Evolutionary conservation across 2,329 filamentous ascomycete species (phyloP), one percentile per base, ranked within the genome.

Genomic region (Thelonectria rubi): DNA sequence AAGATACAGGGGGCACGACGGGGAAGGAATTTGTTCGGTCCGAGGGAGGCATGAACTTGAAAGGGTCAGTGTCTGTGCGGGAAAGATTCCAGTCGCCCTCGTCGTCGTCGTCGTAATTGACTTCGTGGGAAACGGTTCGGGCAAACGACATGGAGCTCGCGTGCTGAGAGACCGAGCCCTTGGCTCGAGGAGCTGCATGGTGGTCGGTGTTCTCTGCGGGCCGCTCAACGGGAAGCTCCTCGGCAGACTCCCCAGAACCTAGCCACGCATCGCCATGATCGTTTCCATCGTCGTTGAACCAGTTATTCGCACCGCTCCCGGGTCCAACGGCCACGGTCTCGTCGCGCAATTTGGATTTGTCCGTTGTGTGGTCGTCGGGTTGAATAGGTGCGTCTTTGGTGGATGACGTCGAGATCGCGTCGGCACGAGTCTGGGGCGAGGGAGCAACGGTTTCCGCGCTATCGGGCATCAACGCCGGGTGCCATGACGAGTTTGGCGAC

Each of bases 21-120:
- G 88, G 87, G 63, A 90, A 90, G 0, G 87, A 89, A 70, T 90
- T 90, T 42, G 86, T 85, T 69, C 85, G 80, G 56, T 87, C 82
- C 51, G 76, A 82, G 3, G 82, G 78, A 9, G 84, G 77, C 84
- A 89, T 86, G 65, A 86, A 85, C 62, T 83, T 84, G 75, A 87
- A 88, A 3, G 83, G 83, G 58, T 89, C 85, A 2, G 82, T 82
- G 54, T 85, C 80, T 30, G 80, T 79, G 56, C 81, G 81, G 12
- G 81, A 77, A 1, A 86, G 69, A 51, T 76, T 83, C 83, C 84
- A 88, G 63, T 88, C 86, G n/a, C 76, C 72, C 20, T 88, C 86
- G 18, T 88, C 86, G 20, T 87, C 86, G 45, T 82, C 82, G 58
- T 80, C 81, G 76, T 86, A 88, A 72, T 79, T 87, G 21, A 88